Evolutionary conservation across 2,329 filamentous ascomycete species (phyloP), one percentile per base, ranked within the genome.

Genomic region (Exophiala phaeomuriformis): DNA sequence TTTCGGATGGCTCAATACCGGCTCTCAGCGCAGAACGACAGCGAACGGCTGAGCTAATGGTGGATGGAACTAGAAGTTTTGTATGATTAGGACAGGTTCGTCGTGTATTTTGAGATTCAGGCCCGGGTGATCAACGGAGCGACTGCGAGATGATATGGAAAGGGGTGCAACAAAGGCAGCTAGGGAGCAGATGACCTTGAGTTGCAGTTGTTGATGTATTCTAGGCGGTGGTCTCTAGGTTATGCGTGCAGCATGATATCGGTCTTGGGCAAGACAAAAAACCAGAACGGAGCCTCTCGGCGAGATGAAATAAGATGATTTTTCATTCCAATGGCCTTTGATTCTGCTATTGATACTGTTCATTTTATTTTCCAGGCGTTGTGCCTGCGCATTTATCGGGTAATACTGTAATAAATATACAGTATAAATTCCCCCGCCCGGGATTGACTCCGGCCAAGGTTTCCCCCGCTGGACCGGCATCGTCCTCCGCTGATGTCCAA

Each of bases 1-100:
- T 2, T 97, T 97, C 72, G 85, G 87, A 8, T 97, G 90, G 90
- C 84, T 96, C 75, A 91, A 86, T 59, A 62, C 69, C 19, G 62
- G 63, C 8, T 64, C 68, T 47, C 62, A 64, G 42, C 52, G 64
- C 42, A 61, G 58, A 48, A 59, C 60, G 31, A 62, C 58, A 2
- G 56, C 56, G 8, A 61, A 52, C 37, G 50, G 55, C 27, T 58
- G 42, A 57, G 19, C 19, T 19, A 2, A 19, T 19, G 19, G 2
- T 19, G 19, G 19, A 19, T 19, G 19, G 19, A 19, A 2, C 19
- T n/a, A n/a, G n/a, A n/a, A n/a, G n/a, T 19, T 19, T 19, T 19
- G 19, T 19, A 19, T 19, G 19, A 19, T 19, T 19, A 19, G 19
- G 19, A 19, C 19, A 19, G 19, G 19, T 2, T 19, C 19, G 2